These are phyloP conservation scores for Tilletia caries DNA, from an alignment of 1,284 basidiomycete species.

Conservation along the genomic window DNA sequence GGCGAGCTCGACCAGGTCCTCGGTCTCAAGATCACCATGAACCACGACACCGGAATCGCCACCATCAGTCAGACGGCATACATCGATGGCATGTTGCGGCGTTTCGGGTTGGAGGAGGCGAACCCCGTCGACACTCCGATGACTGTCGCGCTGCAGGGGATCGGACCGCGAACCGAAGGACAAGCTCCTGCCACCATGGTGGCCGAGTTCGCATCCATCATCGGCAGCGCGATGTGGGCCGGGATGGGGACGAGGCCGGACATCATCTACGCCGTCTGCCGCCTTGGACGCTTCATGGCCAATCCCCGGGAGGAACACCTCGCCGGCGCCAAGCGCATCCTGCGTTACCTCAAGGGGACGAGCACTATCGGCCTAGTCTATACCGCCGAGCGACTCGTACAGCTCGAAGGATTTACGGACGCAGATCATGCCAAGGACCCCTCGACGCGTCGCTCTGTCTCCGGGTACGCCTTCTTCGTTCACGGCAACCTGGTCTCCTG, in stretches of 20 bases:
- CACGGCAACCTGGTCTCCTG: too few species aligned
- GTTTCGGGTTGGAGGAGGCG: not conserved
- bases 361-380: constrained; percentile 42
- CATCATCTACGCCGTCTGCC: constrained; percentile 55
- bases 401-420: constrained; percentile 14
- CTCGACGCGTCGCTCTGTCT: constrained; percentile 13
- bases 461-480: constrained; percentile 17
- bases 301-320: constrained; percentile 54
- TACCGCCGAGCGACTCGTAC: not conserved
- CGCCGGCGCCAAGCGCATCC: constrained; percentile 55
- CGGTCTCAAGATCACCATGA: not conserved
- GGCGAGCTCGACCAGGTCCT: not conserved
- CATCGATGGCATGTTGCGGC: not conserved
- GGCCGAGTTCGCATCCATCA: constrained; percentile 14
- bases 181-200: not conserved
- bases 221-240: constrained; percentile 56
- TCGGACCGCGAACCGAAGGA: not conserved
- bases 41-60: not conserved
- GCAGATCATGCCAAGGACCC: constrained; percentile 18
- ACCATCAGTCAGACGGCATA: constrained; percentile 4
- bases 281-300: constrained; percentile 50
- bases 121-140: not conserved
- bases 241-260: constrained; percentile 58
- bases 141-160: not conserved
- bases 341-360: constrained; percentile 62